phyloP scores from a whole-genome alignment of 2,329 filamentous ascomycete species.

The Neonectria coccinea region DNA sequence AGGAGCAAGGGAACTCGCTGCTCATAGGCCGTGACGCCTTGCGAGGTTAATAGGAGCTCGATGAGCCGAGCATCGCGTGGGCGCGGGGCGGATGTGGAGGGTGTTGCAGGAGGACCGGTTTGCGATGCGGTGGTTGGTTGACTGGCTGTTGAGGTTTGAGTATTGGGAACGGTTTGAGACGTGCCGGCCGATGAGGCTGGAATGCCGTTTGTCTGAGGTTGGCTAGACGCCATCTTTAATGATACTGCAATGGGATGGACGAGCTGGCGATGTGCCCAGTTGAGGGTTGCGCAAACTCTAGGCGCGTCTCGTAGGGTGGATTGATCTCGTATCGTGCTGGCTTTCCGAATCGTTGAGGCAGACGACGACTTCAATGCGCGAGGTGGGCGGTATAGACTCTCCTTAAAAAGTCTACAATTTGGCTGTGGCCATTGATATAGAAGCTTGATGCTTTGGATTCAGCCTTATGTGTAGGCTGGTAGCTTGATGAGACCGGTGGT shows the following conservation, averaged over 20 bases:
- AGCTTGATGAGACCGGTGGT: constrained; percentile 20
- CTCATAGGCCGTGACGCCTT: constrained; percentile 84
- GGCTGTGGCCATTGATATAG: constrained; percentile 11
- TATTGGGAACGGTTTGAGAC: constrained; percentile 53
- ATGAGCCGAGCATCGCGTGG: constrained; percentile 84
- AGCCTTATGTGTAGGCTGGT: constrained; percentile 1
- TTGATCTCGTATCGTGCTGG: background rate
- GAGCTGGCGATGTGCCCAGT: constrained; percentile 10
- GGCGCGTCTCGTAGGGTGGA: background rate
- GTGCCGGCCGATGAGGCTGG: constrained; percentile 54
- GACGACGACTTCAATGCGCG: background rate
- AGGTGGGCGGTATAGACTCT: background rate
- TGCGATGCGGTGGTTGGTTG: constrained; percentile 43
- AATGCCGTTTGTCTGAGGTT: constrained; percentile 67
- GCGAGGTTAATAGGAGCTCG: constrained; percentile 81
- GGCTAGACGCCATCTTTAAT: constrained; percentile 51
- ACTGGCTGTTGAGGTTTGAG: constrained; percentile 49
- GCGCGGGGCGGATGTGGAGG: constrained; percentile 62
- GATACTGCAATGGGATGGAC: constrained; percentile 2
- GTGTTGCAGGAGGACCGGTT: constrained; percentile 44
- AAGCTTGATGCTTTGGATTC: constrained; percentile 10
- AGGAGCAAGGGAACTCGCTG: constrained; percentile 84
- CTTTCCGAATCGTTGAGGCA: background rate
- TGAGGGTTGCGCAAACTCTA: constrained; percentile 2
- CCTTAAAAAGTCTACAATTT: constrained; percentile 3